These are phyloP conservation scores for Dunaliella salina DNA, from an alignment of 163 green algal genomes.

Conservation along the genomic window DNA sequence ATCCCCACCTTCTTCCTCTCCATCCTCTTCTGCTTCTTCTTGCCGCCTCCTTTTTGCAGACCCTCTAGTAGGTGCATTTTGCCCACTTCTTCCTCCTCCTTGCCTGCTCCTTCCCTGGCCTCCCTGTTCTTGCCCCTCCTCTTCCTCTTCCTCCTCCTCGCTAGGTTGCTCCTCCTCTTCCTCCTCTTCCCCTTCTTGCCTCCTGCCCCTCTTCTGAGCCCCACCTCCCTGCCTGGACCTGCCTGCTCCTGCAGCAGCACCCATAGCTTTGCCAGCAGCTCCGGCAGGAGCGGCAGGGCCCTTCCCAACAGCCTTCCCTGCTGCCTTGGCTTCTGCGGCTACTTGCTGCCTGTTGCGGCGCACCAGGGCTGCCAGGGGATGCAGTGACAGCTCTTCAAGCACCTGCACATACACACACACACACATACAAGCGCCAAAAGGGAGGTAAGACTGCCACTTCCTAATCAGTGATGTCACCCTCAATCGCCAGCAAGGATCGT, in stretches of 20 bases:
- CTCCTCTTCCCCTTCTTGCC: background rate
- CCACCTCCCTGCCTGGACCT: background rate
- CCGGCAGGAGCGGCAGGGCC: background rate
- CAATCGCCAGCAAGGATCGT: no score
- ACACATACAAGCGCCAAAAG: no score
- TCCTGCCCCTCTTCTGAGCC: background rate
- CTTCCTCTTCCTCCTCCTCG: background rate
- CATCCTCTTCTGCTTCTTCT: background rate
- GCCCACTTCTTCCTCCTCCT: background rate
- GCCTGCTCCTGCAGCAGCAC: background rate
- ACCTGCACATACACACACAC: background rate
- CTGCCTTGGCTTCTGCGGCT: background rate
- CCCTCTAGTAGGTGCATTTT: background rate
- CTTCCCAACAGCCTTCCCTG: background rate
- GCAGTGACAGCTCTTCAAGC: slow-evolving; percentile 1
- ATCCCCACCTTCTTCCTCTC: background rate
- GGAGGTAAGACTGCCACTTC: no score
- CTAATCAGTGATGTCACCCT: no score
- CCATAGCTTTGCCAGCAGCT: background rate
- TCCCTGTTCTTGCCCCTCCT: background rate
- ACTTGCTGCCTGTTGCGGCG: background rate
- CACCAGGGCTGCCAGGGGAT: background rate
- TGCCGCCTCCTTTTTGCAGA: background rate
- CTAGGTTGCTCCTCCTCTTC: background rate
- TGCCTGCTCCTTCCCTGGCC: background rate